Evolutionary conservation across 352 stramenopile genomes (phyloP), one percentile per base, ranked within the genome.

Genomic region (Pythium periplocum): DNA sequence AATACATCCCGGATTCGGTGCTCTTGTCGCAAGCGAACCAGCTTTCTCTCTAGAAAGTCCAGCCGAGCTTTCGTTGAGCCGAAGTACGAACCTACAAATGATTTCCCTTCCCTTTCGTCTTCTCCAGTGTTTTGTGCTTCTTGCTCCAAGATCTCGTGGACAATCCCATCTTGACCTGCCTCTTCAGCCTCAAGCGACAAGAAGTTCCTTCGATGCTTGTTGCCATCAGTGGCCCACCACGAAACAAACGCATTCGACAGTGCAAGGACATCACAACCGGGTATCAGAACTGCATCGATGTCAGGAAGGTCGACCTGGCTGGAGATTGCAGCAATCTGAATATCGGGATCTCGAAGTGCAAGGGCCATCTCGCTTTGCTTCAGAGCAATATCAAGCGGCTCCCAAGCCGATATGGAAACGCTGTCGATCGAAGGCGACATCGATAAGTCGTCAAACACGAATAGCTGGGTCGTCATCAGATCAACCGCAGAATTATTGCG

Each of bases 221-320:
- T 87, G 2, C 65, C 57, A 43, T 49, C 42, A 11, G 65, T 53
- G 39, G 50, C 60, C 80, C 78, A 90, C 80, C 80, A 90, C 3
- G 66, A 54, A 6, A 84, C 46, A 54, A 90, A 90, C 40, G 69
- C 66, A 0, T 53, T 59, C 0, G 78, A 71, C 1, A 86, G 50
- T n/a, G 61, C 44, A 6, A 82, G 59, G 39, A 86, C 57, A 46
- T 86, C 75, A 9, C 69, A 69, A 36, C 70, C 60, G 6, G 83
- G 64, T 12, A 85, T 17, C 45, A 48, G 64, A 5, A 52, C 67
- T 3, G 63, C 58, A 17, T 62, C 68, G 1, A 85, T 34, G 32
- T 88, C 69, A 7, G 77, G 78, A 32, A 90, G 59, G 42, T 82
- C 75, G 38, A 90, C 64, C 6, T 82, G 68, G 31, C 74, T 62